Conservation (phyloP, 139 green algal species). For the Ettlia oleoabundans region DNA sequence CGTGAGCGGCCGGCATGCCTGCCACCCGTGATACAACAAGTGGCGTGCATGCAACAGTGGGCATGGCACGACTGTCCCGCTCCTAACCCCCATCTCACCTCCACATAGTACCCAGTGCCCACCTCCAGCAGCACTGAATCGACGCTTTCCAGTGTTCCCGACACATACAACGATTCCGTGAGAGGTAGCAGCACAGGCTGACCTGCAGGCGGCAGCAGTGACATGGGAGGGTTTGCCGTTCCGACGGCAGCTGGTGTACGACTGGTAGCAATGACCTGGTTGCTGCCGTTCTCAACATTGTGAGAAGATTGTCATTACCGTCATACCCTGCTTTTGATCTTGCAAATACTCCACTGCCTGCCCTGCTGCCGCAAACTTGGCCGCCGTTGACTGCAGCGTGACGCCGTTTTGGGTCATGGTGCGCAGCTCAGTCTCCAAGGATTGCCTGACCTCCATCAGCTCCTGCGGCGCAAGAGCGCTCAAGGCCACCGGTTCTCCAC, state of each 20-base stretch:
- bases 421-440: constrained; percentile 55
- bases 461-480: constrained; percentile 20
- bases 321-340: constrained; percentile 60
- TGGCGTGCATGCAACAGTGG: too few species aligned
- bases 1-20: too few species aligned
- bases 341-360: constrained; percentile 56
- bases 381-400: constrained; percentile 57
- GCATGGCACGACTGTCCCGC: neutral
- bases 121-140: constrained; percentile 91
- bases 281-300: too few species aligned
- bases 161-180: constrained; percentile 90
- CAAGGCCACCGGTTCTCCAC: constrained; percentile 29
- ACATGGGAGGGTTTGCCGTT: neutral
- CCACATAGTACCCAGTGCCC: constrained; percentile 91
- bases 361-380: constrained; percentile 58
- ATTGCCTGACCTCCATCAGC: constrained; percentile 42
- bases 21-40: too few species aligned
- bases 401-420: constrained; percentile 51
- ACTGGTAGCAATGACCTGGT: too few species aligned
- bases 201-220: constrained; percentile 52
- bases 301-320: neutral
- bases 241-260: too few species aligned
- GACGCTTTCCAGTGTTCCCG: constrained; percentile 67
- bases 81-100: too few species aligned
- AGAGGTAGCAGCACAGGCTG: constrained; percentile 88